Conservation (phyloP, 2,329 filamentous ascomycete genomes). For the Lasiodiplodia citricola region DNA sequence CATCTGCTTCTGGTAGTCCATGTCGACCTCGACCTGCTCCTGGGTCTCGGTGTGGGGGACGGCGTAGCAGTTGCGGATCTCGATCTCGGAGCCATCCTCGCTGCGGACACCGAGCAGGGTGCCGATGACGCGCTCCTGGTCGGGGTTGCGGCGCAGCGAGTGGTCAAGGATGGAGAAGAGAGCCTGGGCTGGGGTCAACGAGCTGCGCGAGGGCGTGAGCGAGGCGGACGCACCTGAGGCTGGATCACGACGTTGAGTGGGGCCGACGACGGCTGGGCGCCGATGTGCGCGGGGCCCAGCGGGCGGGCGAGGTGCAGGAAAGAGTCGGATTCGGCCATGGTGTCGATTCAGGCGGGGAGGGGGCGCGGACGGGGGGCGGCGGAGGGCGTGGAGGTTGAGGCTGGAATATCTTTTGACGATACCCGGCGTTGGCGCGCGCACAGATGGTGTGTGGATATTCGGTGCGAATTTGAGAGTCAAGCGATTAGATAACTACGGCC, state of each 20-base stretch:
- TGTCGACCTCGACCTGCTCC: constrained; percentile 98
- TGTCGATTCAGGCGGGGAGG: constrained; percentile 45
- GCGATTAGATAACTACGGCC: constrained; percentile 28
- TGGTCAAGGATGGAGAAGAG: constrained; percentile 80
- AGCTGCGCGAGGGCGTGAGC: neutral
- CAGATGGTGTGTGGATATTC: constrained; percentile 26
- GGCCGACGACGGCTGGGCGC: constrained; percentile 82
- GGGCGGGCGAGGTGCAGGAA: constrained; percentile 96
- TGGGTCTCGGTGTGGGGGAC: constrained; percentile 98
- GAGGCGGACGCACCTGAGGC: constrained; percentile 73
- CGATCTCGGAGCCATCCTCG: constrained; percentile 95
- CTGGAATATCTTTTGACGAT: constrained; percentile 27
- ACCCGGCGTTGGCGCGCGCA: constrained; percentile 26
- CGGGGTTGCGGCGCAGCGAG: constrained; percentile 86
- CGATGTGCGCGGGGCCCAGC: constrained; percentile 79
- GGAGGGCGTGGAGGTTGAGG: constrained; percentile 13
- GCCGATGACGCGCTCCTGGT: constrained; percentile 95
- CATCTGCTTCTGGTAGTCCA: constrained; percentile 99
- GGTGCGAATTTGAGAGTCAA: constrained; percentile 24
- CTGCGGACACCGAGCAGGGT: constrained; percentile 90
- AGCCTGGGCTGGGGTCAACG: constrained; percentile 50
- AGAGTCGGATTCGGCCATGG: constrained; percentile 81
- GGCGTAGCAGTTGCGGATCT: constrained; percentile 95
- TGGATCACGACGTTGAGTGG: constrained; percentile 94
- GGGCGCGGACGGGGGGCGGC: constrained; percentile 15